Percentiles rank a stretch among this genome's conserved stretches.
Conservation (phyloP, 2,329 filamentous ascomycete species). For the Proliferodiscus dingleyae region DNA sequence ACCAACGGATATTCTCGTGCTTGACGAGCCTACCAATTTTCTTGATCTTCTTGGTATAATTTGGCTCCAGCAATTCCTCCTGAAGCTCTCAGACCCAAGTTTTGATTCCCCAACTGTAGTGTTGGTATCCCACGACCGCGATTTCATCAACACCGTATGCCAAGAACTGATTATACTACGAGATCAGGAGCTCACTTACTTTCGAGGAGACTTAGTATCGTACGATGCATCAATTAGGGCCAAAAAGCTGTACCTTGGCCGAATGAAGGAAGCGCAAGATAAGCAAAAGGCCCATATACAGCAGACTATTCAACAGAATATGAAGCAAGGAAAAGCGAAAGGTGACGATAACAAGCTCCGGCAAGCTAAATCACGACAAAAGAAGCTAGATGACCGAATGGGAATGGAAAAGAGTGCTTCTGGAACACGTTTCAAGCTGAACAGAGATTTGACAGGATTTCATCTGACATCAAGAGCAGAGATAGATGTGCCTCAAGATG, state of each 20-base stretch:
- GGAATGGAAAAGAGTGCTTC: conserved; percentile 68
- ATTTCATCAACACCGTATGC: too few species aligned
- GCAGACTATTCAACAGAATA: conserved; percentile 68
- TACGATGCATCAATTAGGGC: conserved; percentile 62
- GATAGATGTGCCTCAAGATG: conserved; percentile 65
- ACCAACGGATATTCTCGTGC: too few species aligned
- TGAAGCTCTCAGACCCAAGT: too few species aligned
- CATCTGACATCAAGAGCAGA: conserved; percentile 55
- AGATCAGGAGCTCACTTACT: too few species aligned
- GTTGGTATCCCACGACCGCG: too few species aligned
- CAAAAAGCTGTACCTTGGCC: conserved; percentile 61
- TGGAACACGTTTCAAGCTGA: conserved; percentile 76
- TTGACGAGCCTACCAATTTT: too few species aligned
- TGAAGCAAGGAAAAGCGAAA: conserved; percentile 68
- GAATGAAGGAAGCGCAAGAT: conserved; percentile 79
- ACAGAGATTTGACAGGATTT: conserved; percentile 63
- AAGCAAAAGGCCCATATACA: conserved; percentile 77
- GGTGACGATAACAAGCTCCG: conserved; percentile 81
- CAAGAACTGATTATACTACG: too few species aligned
- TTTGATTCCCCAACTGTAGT: too few species aligned
- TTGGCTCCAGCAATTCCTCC: too few species aligned
- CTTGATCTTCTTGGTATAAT: too few species aligned
- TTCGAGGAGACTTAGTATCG: too few species aligned
- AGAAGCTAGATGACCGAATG: conserved; percentile 77
- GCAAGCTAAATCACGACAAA: conserved; percentile 79